These are phyloP conservation scores for Rubia peregrina DNA, from an alignment of 305 asterid species.

Conservation along the genomic window DNA sequence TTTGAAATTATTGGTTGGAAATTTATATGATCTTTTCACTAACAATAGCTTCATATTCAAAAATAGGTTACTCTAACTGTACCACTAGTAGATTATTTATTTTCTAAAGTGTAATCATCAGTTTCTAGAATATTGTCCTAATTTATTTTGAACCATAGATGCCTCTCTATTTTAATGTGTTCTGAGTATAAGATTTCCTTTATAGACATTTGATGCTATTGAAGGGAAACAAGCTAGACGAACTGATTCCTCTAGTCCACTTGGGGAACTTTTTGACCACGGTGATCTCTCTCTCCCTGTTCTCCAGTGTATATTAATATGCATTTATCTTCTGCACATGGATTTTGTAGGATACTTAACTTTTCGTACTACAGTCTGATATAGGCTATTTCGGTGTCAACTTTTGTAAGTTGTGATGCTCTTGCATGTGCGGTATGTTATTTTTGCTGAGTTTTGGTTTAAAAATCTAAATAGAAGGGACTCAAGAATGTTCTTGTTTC, in stretches of 20 bases:
- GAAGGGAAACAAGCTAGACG: slow-evolving; percentile 98
- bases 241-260: slow-evolving; percentile 87
- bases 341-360: not conserved
- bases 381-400: slow-evolving; percentile 19
- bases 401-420: slow-evolving; percentile 87
- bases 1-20: not conserved
- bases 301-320: not conserved
- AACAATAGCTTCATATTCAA: not conserved
- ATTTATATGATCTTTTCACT: not conserved
- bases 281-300: slow-evolving; percentile 31
- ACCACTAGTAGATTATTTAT: not conserved
- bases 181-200: slow-evolving; percentile 17
- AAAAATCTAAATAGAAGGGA: slow-evolving; percentile 6
- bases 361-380: slow-evolving; percentile 12
- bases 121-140: slow-evolving; percentile 1
- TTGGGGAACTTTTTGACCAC: slow-evolving; percentile 95
- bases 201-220: slow-evolving; percentile 91
- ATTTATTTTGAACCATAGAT: slow-evolving; percentile 14
- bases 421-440: slow-evolving; percentile 91
- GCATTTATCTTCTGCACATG: not conserved
- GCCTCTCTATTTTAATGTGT: slow-evolving; percentile 15
- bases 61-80: not conserved
- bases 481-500: slow-evolving; percentile 16
- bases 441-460: slow-evolving; percentile 10
- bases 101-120: not conserved